Percentiles rank a stretch among this genome's conserved stretches.
Conservation (phyloP, 148 eudicot genomes). For the Beta vulgaris region DNA sequence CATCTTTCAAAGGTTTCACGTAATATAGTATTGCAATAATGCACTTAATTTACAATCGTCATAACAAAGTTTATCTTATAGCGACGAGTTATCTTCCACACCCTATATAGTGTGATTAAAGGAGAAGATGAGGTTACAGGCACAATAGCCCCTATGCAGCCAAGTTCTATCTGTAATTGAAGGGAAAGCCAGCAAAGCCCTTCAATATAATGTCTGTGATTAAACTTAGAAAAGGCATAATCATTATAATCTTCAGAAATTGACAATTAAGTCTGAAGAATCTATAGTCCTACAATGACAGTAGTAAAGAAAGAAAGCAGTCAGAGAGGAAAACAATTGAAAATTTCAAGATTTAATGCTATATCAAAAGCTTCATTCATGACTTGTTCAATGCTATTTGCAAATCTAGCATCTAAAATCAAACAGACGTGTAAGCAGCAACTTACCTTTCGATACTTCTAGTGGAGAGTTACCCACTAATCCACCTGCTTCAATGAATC, state of each 20-base stretch:
- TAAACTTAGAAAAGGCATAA: not conserved
- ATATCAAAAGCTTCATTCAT: not conserved
- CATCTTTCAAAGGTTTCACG: not conserved
- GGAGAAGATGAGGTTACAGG: not conserved
- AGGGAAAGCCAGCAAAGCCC: not conserved
- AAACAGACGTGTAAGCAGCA: not conserved
- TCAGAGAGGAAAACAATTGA: no score
- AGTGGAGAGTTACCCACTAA: slow-evolving; percentile 75
- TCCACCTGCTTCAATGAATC: slow-evolving; percentile 80
- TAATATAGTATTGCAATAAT: not conserved
- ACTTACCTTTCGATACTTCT: slow-evolving; percentile 78
- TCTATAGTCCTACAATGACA: not conserved
- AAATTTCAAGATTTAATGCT: no score
- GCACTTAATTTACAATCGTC: not conserved
- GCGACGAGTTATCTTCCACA: not conserved
- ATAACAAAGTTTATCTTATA: not conserved
- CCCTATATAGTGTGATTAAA: not conserved
- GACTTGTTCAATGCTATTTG: not conserved
- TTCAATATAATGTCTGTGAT: not conserved
- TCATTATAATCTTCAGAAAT: not conserved
- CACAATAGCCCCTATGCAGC: not conserved
- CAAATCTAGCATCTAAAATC: not conserved
- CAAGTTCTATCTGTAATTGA: not conserved
- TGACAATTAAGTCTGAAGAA: not conserved
- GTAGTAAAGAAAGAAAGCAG: not conserved